Evolutionary conservation across 805 yeast species (phyloP).

Genomic region (Saturnispora hagleri): DNA sequence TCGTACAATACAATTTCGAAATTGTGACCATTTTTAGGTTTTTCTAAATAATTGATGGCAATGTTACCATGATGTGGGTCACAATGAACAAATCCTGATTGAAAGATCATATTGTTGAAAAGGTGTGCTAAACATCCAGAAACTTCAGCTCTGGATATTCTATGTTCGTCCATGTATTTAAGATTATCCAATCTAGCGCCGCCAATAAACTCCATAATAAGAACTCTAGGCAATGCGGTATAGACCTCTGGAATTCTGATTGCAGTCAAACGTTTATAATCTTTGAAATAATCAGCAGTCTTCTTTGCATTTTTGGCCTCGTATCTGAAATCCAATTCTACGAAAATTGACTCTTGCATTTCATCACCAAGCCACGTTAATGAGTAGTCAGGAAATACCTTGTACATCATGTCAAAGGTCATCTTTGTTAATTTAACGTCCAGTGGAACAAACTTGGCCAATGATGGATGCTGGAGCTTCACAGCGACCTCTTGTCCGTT

Average conservation of each 20-base stretch:
- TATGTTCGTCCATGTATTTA: constrained; percentile 48
- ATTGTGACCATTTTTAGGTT: constrained; percentile 41
- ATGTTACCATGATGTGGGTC: constrained; percentile 98
- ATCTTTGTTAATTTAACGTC: constrained; percentile 72
- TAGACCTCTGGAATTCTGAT: constrained; percentile 67
- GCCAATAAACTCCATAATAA: constrained; percentile 78
- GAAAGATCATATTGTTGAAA: constrained; percentile 91
- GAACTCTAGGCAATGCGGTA: constrained; percentile 57
- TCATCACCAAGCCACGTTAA: constrained; percentile 95
- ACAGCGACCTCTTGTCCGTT: constrained; percentile 74
- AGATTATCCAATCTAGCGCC: constrained; percentile 82
- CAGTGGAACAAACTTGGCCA: constrained; percentile 80
- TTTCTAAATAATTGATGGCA: constrained; percentile 53
- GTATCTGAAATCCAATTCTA: constrained; percentile 80
- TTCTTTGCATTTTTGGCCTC: constrained; percentile 75
- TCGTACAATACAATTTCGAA: constrained; percentile 90
- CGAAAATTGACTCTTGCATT: constrained; percentile 72
- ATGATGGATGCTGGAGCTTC: constrained; percentile 86
- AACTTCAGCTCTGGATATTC: constrained; percentile 69
- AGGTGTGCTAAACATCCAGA: constrained; percentile 81
- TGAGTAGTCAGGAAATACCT: constrained; percentile 88
- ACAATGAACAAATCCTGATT: constrained; percentile 88
- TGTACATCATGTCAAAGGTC: constrained; percentile 65
- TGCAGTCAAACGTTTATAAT: constrained; percentile 55
- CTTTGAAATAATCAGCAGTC: constrained; percentile 60